A percentile compares a stretch with the other conserved stretches of the same genome.
Conservation (phyloP, 371 early-diverging fungal species). For the Rhizopus delemar region DNA sequence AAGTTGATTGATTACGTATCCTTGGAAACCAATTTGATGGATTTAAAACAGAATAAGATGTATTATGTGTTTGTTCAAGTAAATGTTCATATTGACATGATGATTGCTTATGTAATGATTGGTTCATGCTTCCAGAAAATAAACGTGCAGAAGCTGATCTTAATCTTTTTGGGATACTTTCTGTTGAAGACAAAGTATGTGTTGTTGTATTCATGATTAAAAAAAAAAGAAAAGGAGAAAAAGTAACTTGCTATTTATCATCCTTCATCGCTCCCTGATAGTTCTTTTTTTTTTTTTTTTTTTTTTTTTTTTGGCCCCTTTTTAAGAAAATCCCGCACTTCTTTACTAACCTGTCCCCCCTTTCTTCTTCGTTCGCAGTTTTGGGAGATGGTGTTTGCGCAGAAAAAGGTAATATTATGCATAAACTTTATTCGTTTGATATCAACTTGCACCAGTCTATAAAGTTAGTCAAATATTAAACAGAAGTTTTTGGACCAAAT, state of each 20-base stretch:
- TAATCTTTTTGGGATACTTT: conserved; percentile 21
- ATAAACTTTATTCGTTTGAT: too few relatives aligned
- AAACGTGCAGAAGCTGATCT: conserved; percentile 23
- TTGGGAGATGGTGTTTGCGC: too few relatives aligned
- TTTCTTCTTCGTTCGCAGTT: too few relatives aligned
- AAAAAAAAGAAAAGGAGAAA: not conserved
- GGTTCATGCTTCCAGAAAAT: conserved; percentile 9
- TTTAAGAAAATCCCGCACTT: too few relatives aligned
- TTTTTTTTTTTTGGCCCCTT: too few relatives aligned
- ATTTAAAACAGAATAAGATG: conserved; percentile 1
- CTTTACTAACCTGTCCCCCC: too few relatives aligned
- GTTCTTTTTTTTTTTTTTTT: not conserved
- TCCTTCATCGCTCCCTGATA: too few relatives aligned
- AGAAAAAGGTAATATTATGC: too few relatives aligned
- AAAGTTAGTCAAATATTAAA: too few relatives aligned
- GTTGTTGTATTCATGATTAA: not conserved
- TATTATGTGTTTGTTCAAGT: not conserved
- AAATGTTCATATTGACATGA: conserved; percentile 4
- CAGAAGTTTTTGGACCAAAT: too few relatives aligned
- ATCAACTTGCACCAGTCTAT: too few relatives aligned
- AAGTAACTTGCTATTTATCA: not conserved
- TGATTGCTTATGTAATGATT: conserved; percentile 2
- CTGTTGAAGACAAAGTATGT: conserved; percentile 4
- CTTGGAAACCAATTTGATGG: conserved; percentile 23
- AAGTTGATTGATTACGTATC: conserved; percentile 19